Evolutionary conservation across 164 flowering plant species (phyloP), one percentile per base, ranked within the genome.

Genomic region (Magnolia changhungtana): DNA sequence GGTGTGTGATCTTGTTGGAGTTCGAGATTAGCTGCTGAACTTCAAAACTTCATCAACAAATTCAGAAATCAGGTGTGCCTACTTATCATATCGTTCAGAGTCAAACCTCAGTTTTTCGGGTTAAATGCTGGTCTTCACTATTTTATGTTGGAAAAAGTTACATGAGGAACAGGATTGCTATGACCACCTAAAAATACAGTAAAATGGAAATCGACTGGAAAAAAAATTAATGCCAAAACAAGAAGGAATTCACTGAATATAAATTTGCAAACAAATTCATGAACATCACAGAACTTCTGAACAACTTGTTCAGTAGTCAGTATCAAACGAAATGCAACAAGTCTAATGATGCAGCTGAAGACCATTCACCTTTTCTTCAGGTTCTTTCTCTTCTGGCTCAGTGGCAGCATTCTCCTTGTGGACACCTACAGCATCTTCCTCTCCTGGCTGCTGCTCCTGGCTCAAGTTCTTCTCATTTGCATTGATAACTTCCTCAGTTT

Each of bases 331-430:
- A 66, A 66, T 24, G 7, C 24, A 55, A 55, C 13, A 55, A 16
- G 18, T 10, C 13, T 55, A 16, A 11, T 55, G 10, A 55, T 55
- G 61, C 61, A 55, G 61, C 18, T 11, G 14, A 29, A 68, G 13
- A 2, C 1, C 49, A 67, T 20, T 74, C 63, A 86, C 90, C 89
- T 86, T 86, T 0, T 89, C 87, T 80, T 89, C 91, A 58, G 89
- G 88, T 69, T 87, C 90, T 72, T 87, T 82, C 77, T 85, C 88
- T 77, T 87, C 87, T 1, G 84, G 52, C 81, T 86, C 89, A 76
- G 71, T 75, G 67, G 61, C 86, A 66, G 87, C 72, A 76, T 72
- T 77, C 77, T 85, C 90, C 83, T 86, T 86, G 74, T 69, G 82
- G 20, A 71, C 84, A 78, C 81, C 89, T 18, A 55, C 83, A 76